Conservation (phyloP, 2,329 filamentous ascomycete species). For the Penicillium sp. region DNA sequence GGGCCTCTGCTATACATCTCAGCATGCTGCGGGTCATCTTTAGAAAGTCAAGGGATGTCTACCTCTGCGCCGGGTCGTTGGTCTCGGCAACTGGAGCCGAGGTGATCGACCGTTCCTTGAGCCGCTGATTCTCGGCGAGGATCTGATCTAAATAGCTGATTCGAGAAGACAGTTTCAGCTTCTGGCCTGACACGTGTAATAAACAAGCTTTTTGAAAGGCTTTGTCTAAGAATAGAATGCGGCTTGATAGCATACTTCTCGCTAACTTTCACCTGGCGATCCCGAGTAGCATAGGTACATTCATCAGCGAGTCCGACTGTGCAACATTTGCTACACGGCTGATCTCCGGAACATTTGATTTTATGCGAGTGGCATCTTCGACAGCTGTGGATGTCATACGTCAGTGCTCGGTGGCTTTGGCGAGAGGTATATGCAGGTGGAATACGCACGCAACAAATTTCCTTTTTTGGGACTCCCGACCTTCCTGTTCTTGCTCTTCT, state of each 20-base stretch:
- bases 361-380: slow-evolving; percentile 48
- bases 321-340: slow-evolving; percentile 44
- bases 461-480: slow-evolving; percentile 20
- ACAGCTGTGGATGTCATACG: slow-evolving; percentile 27
- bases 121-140: slow-evolving; percentile 33
- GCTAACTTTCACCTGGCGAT: slow-evolving; percentile 44
- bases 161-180: slow-evolving; percentile 11
- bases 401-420: slow-evolving; percentile 5
- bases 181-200: neutral
- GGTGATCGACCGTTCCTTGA: slow-evolving; percentile 31
- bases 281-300: slow-evolving; percentile 43
- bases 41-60: neutral
- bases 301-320: slow-evolving; percentile 37
- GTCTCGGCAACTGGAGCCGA: slow-evolving; percentile 28
- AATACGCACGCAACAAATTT: slow-evolving; percentile 34
- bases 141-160: slow-evolving; percentile 36
- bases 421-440: neutral
- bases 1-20: slow-evolving; percentile 1
- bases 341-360: slow-evolving; percentile 48
- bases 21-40: neutral
- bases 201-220: neutral
- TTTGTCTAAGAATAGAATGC: neutral
- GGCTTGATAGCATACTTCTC: slow-evolving; percentile 29
- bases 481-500: slow-evolving; percentile 16
- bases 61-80: slow-evolving; percentile 16